Base-by-base conservation (phyloP, 1,139 yeast species). In the Torulaspora pretoriensis region DNA sequence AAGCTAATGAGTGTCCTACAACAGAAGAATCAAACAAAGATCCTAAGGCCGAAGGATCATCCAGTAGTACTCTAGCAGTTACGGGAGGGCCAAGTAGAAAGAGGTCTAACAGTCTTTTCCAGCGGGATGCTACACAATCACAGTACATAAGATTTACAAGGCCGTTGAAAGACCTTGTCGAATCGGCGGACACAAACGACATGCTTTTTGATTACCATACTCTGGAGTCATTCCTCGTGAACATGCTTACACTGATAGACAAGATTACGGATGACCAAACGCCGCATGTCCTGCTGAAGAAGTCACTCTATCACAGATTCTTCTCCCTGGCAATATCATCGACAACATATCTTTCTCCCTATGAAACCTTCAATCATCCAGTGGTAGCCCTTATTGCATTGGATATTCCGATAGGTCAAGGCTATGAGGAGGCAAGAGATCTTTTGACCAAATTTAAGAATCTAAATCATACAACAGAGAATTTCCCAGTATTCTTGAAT, bases 321-420 rank as follows among this genome's bases (percentile, higher is more conserved):
- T 74, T 85, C 52, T 73, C 82, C 37, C 75, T 80, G 51, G 63
- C 86, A 23, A 70, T 85, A 19, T 73, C 90, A 0, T 73, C 84
- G 6, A 61, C 64, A 10, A 74, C 78, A 29, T 74, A 75, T 19
- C 70, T 86, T 4, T 80, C 88, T 2, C 83, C 95, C 1, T 89
- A 87, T 62, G 97, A 92, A 62, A 82, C 92, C 2, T 83, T 90
- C 61, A 83, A 87, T 55, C 97, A 92, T 61, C 97, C 98, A 0
- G 77, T 89, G 1, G 76, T 89, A 1, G 87, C 90, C 42, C 65
- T 90, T 13, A 73, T 89, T 43, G 83, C 84, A 4, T 71, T 90
- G 10, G 68, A 63, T 44, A 47, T 61, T 16, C 46, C 57, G 9
- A 46, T 43, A 32, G 59, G 56, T 2, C 59, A 62, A 43, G 50